Percentiles rank a stretch among this genome's conserved stretches.
Evolutionary conservation across 306 rosid genomes (phyloP).

Genomic region (Abrus precatorius): DNA sequence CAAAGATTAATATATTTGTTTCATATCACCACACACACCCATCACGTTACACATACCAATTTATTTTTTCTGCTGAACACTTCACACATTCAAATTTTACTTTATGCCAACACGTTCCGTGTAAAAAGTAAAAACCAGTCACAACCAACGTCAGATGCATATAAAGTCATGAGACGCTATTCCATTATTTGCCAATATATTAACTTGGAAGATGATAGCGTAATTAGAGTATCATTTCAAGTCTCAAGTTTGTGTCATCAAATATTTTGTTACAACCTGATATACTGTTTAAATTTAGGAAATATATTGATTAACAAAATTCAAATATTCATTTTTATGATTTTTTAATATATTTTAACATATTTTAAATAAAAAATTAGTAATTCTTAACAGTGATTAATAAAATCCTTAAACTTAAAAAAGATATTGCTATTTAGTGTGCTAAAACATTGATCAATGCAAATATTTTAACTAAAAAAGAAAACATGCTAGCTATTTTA

Average conservation of each 20-base stretch:
- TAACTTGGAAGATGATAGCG: slow-evolving; percentile 47
- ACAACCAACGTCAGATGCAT: slow-evolving; percentile 33
- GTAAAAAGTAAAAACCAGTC: background rate
- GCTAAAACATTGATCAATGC: too few relatives aligned
- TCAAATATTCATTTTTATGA: too few relatives aligned
- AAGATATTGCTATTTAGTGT: too few relatives aligned
- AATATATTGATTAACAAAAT: too few relatives aligned
- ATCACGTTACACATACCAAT: slow-evolving; percentile 8
- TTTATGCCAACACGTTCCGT: slow-evolving; percentile 3
- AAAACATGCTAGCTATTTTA: background rate
- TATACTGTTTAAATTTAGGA: background rate
- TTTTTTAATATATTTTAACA: too few relatives aligned
- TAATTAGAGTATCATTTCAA: slow-evolving; percentile 54
- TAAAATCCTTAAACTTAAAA: too few relatives aligned
- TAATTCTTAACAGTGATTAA: too few relatives aligned
- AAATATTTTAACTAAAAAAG: too few relatives aligned
- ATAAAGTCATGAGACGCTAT: slow-evolving; percentile 44
- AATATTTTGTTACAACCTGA: slow-evolving; percentile 11
- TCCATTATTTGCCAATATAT: slow-evolving; percentile 33
- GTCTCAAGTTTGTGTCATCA: slow-evolving; percentile 36
- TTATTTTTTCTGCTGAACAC: too few relatives aligned
- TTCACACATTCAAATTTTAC: background rate
- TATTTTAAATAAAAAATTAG: too few relatives aligned
- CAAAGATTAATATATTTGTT: slow-evolving; percentile 39
- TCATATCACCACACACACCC: slow-evolving; percentile 33